Evolutionary conservation across 2,329 filamentous ascomycete species (phyloP).

Genomic region (Lecanicillium sp.): DNA sequence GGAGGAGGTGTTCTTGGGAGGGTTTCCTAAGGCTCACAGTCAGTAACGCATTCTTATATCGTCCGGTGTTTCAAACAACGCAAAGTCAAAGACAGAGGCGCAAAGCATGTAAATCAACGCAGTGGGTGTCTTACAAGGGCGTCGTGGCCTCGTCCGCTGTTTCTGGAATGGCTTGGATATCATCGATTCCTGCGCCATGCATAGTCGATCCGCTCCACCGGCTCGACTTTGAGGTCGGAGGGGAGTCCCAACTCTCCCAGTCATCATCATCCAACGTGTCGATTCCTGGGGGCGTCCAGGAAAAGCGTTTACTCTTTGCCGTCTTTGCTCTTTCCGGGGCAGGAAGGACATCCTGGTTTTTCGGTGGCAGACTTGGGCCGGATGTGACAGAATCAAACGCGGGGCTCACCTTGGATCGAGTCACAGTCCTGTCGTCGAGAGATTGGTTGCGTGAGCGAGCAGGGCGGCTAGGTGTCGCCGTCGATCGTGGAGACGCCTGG

Average conservation of each 20-base stretch:
- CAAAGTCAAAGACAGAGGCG: no score
- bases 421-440: constrained; percentile 20
- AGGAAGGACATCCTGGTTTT: constrained; percentile 12
- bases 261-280: constrained; percentile 53
- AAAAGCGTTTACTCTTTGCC: constrained; percentile 45
- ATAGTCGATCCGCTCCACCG: constrained; percentile 59
- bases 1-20: constrained; percentile 21
- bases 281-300: constrained; percentile 50
- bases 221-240: constrained; percentile 45
- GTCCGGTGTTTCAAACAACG: no score
- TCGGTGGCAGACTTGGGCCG: constrained; percentile 13
- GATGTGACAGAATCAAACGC: constrained; percentile 31
- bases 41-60: constrained; percentile 1
- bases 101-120: no score
- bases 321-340: constrained; percentile 28
- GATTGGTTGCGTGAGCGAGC: constrained; percentile 13
- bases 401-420: constrained; percentile 33
- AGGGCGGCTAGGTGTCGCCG: constrained; percentile 17
- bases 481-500: constrained; percentile 18
- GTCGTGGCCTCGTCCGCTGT: constrained; percentile 36
- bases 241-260: constrained; percentile 59
- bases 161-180: constrained; percentile 39
- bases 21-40: constrained; percentile 5
- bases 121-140: constrained; percentile 36
- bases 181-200: constrained; percentile 30